Evolutionary conservation across 2,329 filamentous ascomycete species (phyloP).

Genomic region (Dactylonectria macrodidyma): DNA sequence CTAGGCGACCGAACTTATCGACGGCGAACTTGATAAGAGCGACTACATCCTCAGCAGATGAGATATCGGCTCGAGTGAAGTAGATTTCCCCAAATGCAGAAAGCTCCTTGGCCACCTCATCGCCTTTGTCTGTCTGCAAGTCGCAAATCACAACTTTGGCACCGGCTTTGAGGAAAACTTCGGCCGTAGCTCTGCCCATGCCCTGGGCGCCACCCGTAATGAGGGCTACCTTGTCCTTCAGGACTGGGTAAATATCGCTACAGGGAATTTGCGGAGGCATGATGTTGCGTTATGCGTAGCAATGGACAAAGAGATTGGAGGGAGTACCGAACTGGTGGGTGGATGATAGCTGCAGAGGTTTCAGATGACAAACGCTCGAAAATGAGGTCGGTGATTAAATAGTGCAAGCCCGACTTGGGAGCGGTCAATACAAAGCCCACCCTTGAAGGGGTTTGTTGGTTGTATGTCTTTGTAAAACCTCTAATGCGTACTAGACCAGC

Average conservation of each 20-base stretch:
- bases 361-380: no score
- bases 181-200: conserved; percentile 51
- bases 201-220: conserved; percentile 52
- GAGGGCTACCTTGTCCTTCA: conserved; percentile 48
- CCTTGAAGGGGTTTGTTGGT: no score
- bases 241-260: conserved; percentile 34
- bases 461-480: no score
- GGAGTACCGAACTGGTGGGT: background rate
- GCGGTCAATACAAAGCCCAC: no score
- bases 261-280: conserved; percentile 34
- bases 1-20: conserved; percentile 36
- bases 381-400: no score
- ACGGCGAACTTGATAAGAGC: conserved; percentile 37
- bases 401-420: no score
- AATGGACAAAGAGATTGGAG: background rate
- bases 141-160: conserved; percentile 53
- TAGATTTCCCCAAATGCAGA: conserved; percentile 32
- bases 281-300: background rate
- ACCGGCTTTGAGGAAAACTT: conserved; percentile 50
- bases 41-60: conserved; percentile 31
- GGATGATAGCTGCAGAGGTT: no score
- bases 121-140: conserved; percentile 41
- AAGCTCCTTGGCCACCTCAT: conserved; percentile 31
- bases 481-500: no score
- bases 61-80: conserved; percentile 38